Evolutionary conservation across 345 rosid species (phyloP), one percentile per base, ranked within the genome.

Genomic region (Schrenkiella parvula): DNA sequence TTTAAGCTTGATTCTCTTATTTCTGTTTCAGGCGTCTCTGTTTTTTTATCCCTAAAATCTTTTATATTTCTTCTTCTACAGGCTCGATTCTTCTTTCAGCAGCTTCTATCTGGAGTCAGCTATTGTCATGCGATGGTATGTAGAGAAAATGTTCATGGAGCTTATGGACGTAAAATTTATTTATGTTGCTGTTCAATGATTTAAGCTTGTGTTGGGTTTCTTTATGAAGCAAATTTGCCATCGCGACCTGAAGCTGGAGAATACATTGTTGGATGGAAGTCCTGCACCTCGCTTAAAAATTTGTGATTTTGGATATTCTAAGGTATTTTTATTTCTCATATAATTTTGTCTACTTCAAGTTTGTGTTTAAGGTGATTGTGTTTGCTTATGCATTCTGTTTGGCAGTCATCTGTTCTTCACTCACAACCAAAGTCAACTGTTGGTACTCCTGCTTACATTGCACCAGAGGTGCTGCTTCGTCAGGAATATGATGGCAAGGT

Each of bases 371-470:
- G 50, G 66, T 23, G 2, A 11, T 64, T 4, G 23, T 61, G 26
- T 65, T 71, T 46, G 28, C 34, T 39, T 22, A n/a, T 44, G 38
- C 13, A 4, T 57, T 59, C 60, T 6, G 11, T 61, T 65, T 41
- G 51, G 19, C 87, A 91, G 97, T 91, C 99, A 17, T 88, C 92
- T 15, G 90, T 95, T 77, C 92, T 91, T 42, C 98, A 91, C 78
- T 95, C 98, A 7, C 97, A 91, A 82, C 99, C 98, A 1, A 95
- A 86, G 68, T 95, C 99, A 39, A 95, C 97, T 6, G 98, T 95
- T n/a, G 99, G 99, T 35, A 95, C 98, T 73, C 99, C 99, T 75
- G 98, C 99, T 6, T 91, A 89, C 67, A 95, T 91, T 18, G 99
- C 99, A 64, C 97, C 98, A 12, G 99, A 95, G 84, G 98, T 95